These are phyloP conservation scores for Fusarium ambrosium DNA, from an alignment of 2,329 filamentous ascomycete genomes.

Conservation along the genomic window DNA sequence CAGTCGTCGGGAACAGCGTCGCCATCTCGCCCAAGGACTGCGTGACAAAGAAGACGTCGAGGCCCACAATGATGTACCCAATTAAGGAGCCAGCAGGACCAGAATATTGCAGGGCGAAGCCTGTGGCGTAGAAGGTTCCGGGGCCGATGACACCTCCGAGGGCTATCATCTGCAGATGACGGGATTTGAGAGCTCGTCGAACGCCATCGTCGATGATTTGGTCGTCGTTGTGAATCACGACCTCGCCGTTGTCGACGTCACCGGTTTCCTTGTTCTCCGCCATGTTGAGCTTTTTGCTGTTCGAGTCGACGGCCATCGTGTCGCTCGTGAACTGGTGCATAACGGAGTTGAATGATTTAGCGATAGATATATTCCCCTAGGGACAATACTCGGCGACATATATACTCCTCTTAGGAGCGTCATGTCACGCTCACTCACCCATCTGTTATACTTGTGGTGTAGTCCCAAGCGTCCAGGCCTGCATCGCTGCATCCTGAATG, in stretches of 20 bases:
- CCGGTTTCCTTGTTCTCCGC: background rate
- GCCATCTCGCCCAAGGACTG: constrained; percentile 85
- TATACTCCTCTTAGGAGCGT: background rate
- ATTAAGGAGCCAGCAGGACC: constrained; percentile 76
- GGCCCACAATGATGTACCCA: constrained; percentile 75
- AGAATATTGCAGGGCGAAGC: constrained; percentile 62
- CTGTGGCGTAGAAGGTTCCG: constrained; percentile 77
- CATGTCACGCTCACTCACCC: background rate
- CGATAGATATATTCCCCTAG: background rate
- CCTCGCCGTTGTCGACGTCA: background rate
- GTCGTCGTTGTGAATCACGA: background rate
- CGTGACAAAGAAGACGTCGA: constrained; percentile 63
- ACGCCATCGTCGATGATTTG: background rate
- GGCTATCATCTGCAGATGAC: background rate
- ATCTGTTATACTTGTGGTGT: background rate
- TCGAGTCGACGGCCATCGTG: background rate
- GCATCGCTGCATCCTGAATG: background rate
- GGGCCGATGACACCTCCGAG: constrained; percentile 71
- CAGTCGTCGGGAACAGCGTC: constrained; percentile 79
- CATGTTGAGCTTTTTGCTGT: background rate
- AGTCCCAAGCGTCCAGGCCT: background rate
- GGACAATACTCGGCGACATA: background rate
- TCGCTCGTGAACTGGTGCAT: background rate
- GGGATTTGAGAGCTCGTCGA: background rate
- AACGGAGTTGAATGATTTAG: background rate